Conservation (phyloP, 78 protist genomes). For the Anaeramoeba flamelloides region DNA sequence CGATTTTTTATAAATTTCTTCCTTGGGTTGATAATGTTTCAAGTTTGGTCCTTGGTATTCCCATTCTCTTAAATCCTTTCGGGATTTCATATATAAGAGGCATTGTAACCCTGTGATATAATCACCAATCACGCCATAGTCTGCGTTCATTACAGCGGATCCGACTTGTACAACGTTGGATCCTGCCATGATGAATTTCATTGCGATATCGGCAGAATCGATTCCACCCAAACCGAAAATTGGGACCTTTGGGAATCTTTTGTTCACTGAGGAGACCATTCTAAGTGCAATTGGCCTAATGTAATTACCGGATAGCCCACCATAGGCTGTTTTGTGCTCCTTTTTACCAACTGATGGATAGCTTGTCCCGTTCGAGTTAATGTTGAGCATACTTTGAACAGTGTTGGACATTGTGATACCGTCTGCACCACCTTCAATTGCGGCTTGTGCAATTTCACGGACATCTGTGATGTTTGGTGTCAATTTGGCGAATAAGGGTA, state of each 20-base stretch:
- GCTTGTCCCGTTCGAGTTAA: no score
- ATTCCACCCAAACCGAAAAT: slow-evolving; percentile 58
- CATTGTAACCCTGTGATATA: slow-evolving; percentile 70
- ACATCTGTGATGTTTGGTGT: slow-evolving; percentile 85
- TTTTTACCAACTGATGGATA: no score
- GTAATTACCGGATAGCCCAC: slow-evolving; percentile 81
- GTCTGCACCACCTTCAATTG: slow-evolving; percentile 72
- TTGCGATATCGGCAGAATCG: slow-evolving; percentile 61
- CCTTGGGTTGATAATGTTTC: background rate
- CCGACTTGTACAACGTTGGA: slow-evolving; percentile 67
- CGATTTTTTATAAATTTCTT: background rate
- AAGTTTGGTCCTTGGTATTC: slow-evolving; percentile 55
- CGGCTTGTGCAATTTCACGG: slow-evolving; percentile 59
- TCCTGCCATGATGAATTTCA: slow-evolving; percentile 72
- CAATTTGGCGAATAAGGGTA: slow-evolving; percentile 83
- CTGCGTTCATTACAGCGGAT: slow-evolving; percentile 78
- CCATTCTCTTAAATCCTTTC: slow-evolving; percentile 62
- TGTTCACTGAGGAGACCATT: slow-evolving; percentile 39
- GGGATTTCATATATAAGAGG: slow-evolving; percentile 54
- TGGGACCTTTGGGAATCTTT: slow-evolving; percentile 43
- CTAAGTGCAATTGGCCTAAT: slow-evolving; percentile 69
- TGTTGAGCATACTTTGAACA: no score
- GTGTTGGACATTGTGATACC: slow-evolving; percentile 83
- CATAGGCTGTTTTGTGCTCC: slow-evolving; percentile 70
- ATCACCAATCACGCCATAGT: slow-evolving; percentile 76